Conservation (phyloP, 2,329 filamentous ascomycete genomes). For the Fusarium secorum region DNA sequence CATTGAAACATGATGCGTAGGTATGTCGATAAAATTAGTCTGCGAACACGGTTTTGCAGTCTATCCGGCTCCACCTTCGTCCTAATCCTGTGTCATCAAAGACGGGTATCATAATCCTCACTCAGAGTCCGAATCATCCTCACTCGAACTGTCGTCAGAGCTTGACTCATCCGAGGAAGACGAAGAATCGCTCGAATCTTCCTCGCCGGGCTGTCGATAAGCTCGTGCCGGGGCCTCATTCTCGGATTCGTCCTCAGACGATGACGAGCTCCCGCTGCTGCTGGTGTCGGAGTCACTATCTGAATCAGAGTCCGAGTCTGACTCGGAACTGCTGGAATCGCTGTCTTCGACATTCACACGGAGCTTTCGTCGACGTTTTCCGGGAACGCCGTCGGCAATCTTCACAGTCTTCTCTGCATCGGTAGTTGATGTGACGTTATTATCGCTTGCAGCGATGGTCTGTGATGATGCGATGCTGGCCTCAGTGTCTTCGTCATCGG, state of each 20-base stretch:
- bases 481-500: conserved; percentile 55
- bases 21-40: conserved; percentile 36
- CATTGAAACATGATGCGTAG: conserved; percentile 24
- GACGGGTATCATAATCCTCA: conserved; percentile 25
- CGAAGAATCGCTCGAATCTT: conserved; percentile 39
- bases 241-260: conserved; percentile 46
- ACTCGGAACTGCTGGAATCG: conserved; percentile 49
- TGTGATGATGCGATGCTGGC: conserved; percentile 44
- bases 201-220: conserved; percentile 44
- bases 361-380: conserved; percentile 62
- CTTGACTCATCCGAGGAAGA: conserved; percentile 48
- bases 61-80: conserved; percentile 30
- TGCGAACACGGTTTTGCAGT: conserved; percentile 35
- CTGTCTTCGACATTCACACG: conserved; percentile 56
- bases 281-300: conserved; percentile 46
- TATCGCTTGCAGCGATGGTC: conserved; percentile 43
- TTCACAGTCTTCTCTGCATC: conserved; percentile 52
- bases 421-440: conserved; percentile 32
- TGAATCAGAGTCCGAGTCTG: conserved; percentile 47
- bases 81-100: conserved; percentile 10
- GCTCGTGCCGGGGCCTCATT: conserved; percentile 35
- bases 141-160: conserved; percentile 43
- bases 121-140: conserved; percentile 38
- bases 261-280: conserved; percentile 48
- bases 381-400: conserved; percentile 54